These are phyloP conservation scores for Boechera retrofracta DNA, from an alignment of 345 rosid genomes.

Conservation along the genomic window DNA sequence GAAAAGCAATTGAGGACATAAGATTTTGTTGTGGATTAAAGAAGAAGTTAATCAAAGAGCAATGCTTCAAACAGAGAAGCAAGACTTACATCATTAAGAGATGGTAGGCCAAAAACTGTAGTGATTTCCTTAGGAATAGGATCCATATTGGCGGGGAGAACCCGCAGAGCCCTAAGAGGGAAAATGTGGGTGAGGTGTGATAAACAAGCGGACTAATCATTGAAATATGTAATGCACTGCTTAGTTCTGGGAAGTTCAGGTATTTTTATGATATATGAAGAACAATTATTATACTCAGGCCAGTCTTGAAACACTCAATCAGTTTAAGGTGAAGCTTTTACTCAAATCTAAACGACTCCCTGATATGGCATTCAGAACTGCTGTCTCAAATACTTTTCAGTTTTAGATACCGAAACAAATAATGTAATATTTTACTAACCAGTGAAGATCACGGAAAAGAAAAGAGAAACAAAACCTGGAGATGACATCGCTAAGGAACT, in stretches of 20 bases:
- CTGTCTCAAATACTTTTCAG: neutral
- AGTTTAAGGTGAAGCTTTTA: constrained; percentile 16
- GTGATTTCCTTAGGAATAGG: constrained; percentile 77
- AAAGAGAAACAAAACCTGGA: constrained; percentile 61
- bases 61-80: constrained; percentile 24
- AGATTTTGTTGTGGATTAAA: neutral
- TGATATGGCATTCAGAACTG: constrained; percentile 13
- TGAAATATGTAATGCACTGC: constrained; percentile 9
- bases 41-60: constrained; percentile 22
- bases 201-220: constrained; percentile 11
- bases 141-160: constrained; percentile 65
- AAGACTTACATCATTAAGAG: constrained; percentile 71
- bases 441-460: constrained; percentile 1
- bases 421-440: neutral
- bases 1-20: constrained; percentile 3
- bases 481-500: constrained; percentile 67
- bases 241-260: constrained; percentile 20
- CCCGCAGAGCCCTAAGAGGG: constrained; percentile 63
- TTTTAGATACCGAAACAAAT: neutral
- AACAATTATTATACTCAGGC: neutral
- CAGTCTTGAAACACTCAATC: constrained; percentile 24
- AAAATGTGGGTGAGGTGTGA: constrained; percentile 25
- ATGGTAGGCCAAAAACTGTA: constrained; percentile 68
- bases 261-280: constrained; percentile 8
- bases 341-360: constrained; percentile 17